Evolutionary conservation across 176 grass and related monocot genomes (phyloP).

Genomic region (Carex cristatella): DNA sequence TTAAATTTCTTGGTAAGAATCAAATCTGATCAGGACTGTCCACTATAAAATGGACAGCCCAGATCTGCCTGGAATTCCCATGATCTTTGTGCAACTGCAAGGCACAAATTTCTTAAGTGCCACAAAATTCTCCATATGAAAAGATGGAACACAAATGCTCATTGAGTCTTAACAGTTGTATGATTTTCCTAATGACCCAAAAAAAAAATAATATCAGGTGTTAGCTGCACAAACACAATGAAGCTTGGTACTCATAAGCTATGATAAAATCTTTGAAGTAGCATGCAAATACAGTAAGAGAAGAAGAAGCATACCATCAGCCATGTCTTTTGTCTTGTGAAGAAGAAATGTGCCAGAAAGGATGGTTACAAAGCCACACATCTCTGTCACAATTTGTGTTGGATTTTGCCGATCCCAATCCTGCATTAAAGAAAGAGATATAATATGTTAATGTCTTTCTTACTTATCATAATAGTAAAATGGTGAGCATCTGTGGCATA

Average conservation of each 20-base stretch:
- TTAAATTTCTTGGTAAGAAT: background rate
- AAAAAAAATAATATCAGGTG: background rate
- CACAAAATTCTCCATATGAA: background rate
- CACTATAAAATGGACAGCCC: background rate
- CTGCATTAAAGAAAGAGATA: conserved; percentile 30
- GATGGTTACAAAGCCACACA: conserved; percentile 92
- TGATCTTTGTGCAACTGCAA: background rate
- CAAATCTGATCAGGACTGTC: background rate
- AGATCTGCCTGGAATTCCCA: background rate
- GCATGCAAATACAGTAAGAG: background rate
- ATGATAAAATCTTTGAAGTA: background rate
- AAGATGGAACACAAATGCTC: background rate
- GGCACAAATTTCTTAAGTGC: background rate
- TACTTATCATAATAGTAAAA: background rate
- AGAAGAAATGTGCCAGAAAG: conserved; percentile 97
- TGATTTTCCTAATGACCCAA: background rate
- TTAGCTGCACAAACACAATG: background rate
- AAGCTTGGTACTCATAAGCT: background rate
- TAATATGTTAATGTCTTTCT: background rate
- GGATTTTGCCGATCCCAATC: conserved; percentile 97
- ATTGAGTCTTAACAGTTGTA: background rate
- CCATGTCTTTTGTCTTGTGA: conserved; percentile 97
- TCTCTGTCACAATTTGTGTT: conserved; percentile 94
- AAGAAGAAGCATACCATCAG: conserved; percentile 46
- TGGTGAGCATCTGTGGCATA: background rate